Base-by-base conservation (phyloP, 208 protist species). In the Leishmania lainsoni region DNA sequence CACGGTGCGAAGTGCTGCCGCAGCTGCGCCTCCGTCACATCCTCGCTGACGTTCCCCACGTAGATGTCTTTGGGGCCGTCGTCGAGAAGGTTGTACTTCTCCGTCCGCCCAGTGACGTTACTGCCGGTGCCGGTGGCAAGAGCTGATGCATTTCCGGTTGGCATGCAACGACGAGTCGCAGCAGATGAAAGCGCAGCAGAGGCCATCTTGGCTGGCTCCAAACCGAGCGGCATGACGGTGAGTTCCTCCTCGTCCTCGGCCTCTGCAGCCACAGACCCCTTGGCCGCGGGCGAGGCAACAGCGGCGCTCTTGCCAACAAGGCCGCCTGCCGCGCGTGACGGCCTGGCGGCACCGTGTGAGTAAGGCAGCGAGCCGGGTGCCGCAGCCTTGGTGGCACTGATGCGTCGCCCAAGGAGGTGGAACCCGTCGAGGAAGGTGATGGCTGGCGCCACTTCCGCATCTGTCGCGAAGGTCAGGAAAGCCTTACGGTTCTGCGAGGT, bases 401-500 rank as follows among this genome's bases (percentile, higher is more conserved):
- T 89, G 61, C 91, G 90, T 39, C 95, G 92, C 4, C 95, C 95
- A 10, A 98, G 83, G 35, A 98, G 90, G 52, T 91, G 87, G 66
- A 95, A 95, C 26, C 95, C 93, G 81, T 98, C 86, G n/a, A 98
- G 87, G 79, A 98, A 96, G 54, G 75, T 81, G 48, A 98, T 88
- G 26, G 93, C 93, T 10, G 91, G 66, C 42, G 77, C 87, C 32
- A 96, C 95, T 52, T 98, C 93, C 3, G 85, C 89, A 75, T 90
- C 83, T 73, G 88, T 78, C 78, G 79, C 76, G 83, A 98, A 95
- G 45, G 95, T 98, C 75, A 98, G 79, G 81, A 98, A 98, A 14
- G 95, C 95, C 81, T 98, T 98, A 63, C 95, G 93, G 82, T 96
- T 96, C 58, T 89, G 89, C 29, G 92, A 94, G n/a, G 93, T 96